Evolutionary conservation across 169 alveolate species (phyloP), one percentile per base, ranked within the genome.

Genomic region (Haemoproteus tartakovskyi): DNA sequence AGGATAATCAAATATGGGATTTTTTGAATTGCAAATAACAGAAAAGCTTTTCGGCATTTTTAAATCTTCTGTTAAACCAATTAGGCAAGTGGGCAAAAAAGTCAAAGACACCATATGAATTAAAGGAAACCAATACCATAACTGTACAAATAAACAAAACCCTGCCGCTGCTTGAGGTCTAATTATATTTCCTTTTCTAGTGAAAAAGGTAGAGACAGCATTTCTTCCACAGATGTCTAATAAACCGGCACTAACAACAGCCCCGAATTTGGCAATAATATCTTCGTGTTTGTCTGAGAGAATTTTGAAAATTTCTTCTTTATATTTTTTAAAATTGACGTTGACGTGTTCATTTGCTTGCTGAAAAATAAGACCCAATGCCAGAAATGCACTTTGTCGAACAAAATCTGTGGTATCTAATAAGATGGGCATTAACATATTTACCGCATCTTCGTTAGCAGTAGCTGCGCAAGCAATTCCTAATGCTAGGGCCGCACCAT

Each of bases 121-220:
- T 59, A 95, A 89, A 11, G 99, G 98, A 86, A 92, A 96, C 99
- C 99, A 97, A 84, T 94, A 96, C 99, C 99, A 97, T 87, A 95
- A 91, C 78, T 97, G 98, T 36, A 95, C 62, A 86, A 95, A 95
- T 48, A 96, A 59, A 14, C 94, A 88, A 83, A 97, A 89, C 11
- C 99, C 99, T 11, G 92, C 98, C 14, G 96, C 97, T 18, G 99
- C 95, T 38, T 88, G 95, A 36, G 94, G 92, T 62, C 97, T 79
- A 89, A 95, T 90, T 24, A 88, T 87, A 62, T 97, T 97, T 22
- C 89, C 89, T 78, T 94, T 86, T 46, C 92, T 62, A 54, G 79
- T 67, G n/a, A 81, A 48, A 41, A 67, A 56, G 2, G 67, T 61
- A n/a, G 57, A 52, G 16, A 54, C 62, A 24, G 88, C 79, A 74